Evolutionary conservation across 2,329 filamentous ascomycete genomes (phyloP).

Genomic region (Rhinocladiella similis): DNA sequence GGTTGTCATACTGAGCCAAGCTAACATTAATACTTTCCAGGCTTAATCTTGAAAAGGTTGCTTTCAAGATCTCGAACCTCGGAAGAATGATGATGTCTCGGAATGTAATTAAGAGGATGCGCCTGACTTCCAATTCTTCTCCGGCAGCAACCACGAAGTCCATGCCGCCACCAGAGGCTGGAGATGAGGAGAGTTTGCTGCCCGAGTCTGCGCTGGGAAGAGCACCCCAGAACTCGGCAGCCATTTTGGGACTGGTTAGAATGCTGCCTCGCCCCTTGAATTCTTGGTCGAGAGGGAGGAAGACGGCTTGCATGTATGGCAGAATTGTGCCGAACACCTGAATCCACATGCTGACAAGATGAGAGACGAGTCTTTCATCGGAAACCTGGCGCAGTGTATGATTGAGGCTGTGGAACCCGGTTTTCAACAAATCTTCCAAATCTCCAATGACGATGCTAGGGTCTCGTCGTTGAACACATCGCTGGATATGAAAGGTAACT

Average conservation of each 20-base stretch:
- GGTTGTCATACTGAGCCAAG: conserved; percentile 44
- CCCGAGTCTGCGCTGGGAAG: conserved; percentile 51
- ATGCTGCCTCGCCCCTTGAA: conserved; percentile 82
- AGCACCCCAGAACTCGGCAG: conserved; percentile 83
- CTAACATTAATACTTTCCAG: conserved; percentile 71
- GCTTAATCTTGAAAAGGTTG: conserved; percentile 84
- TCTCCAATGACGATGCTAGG: conserved; percentile 64
- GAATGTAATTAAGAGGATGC: conserved; percentile 83
- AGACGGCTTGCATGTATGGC: conserved; percentile 93
- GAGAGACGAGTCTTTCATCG: conserved; percentile 85
- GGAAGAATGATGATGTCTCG: conserved; percentile 86
- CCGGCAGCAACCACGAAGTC: conserved; percentile 44
- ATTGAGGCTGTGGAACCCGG: conserved; percentile 83
- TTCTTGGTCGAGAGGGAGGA: conserved; percentile 88
- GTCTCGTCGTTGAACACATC: conserved; percentile 61
- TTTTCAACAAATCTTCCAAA: conserved; percentile 60
- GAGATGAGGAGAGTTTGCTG: conserved; percentile 36
- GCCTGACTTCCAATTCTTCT: conserved; percentile 77
- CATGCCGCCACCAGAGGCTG: conserved; percentile 20
- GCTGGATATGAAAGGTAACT: conserved; percentile 61
- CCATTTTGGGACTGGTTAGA: conserved; percentile 72
- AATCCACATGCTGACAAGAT: conserved; percentile 91
- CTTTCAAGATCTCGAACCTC: conserved; percentile 83
- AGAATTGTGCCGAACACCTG: conserved; percentile 87
- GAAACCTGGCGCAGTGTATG: conserved; percentile 75